phyloP scores from a whole-genome alignment of 495 filamentous ascomycete genomes.

The Hypoxylon fragiforme region DNA sequence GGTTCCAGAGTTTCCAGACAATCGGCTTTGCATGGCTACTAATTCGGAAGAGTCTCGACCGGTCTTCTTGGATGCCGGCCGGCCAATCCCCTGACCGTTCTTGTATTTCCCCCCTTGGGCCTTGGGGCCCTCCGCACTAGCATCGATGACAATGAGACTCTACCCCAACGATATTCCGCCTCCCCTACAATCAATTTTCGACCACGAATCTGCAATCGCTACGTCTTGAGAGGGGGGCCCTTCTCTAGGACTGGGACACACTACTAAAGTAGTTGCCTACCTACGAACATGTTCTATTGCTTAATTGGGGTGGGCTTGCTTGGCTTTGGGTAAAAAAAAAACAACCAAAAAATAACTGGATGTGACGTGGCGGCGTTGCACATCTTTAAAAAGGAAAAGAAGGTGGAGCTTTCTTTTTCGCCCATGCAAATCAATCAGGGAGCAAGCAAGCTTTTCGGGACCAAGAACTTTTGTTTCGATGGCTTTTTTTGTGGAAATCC shows the following conservation, averaged over 20 bases:
- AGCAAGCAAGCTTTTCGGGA: too few relatives aligned
- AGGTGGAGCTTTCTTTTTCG: too few relatives aligned
- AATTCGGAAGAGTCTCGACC: conserved; percentile 16
- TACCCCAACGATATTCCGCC: neutral
- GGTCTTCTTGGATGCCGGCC: neutral
- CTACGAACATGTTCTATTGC: too few relatives aligned
- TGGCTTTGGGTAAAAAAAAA: too few relatives aligned
- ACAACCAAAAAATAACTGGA: too few relatives aligned
- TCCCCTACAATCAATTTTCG: neutral
- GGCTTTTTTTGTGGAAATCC: too few relatives aligned
- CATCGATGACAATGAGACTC: conserved; percentile 3
- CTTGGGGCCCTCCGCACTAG: conserved; percentile 3
- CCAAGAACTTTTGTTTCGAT: conserved; percentile 5
- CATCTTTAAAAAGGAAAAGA: conserved; percentile 7
- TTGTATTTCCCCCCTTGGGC: too few relatives aligned
- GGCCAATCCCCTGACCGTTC: neutral
- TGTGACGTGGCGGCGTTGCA: conserved; percentile 12
- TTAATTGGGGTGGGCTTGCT: too few relatives aligned
- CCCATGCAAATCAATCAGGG: too few relatives aligned
- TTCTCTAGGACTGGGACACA: neutral
- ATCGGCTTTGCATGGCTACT: neutral
- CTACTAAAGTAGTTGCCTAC: too few relatives aligned
- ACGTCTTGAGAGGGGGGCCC: neutral
- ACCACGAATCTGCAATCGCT: neutral
- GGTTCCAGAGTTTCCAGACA: conserved; percentile 8